Percentiles rank a stretch among this genome's conserved stretches.
phyloP scores from a whole-genome alignment of 306 rosid species.

The Bauhinia variegata region DNA sequence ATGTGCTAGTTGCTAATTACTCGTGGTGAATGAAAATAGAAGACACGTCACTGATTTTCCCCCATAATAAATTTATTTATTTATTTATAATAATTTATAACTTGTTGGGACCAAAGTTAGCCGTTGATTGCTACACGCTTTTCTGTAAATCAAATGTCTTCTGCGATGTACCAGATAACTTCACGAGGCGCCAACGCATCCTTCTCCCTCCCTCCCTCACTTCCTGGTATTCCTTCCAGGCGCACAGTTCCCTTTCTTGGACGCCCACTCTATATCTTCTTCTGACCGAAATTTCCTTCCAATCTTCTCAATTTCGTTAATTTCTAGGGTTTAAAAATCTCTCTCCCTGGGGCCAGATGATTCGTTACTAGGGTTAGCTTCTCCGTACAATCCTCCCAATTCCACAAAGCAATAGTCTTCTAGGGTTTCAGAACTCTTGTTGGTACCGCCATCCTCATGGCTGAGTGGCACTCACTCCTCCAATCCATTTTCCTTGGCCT shows the following conservation, averaged over 20 bases:
- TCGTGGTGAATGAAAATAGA: too few species aligned
- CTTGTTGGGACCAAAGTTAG: too few species aligned
- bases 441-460: slow-evolving; percentile 42
- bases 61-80: too few species aligned
- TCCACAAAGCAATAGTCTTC: background rate
- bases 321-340: slow-evolving; percentile 8
- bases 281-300: background rate
- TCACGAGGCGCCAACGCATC: slow-evolving; percentile 23
- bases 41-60: too few species aligned
- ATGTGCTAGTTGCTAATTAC: too few species aligned
- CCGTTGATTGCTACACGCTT: background rate
- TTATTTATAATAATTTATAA: too few species aligned
- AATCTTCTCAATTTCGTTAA: slow-evolving; percentile 32
- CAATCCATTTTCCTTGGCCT: slow-evolving; percentile 82
- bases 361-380: slow-evolving; percentile 39
- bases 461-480: slow-evolving; percentile 82
- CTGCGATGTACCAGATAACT: slow-evolving; percentile 28
- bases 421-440: slow-evolving; percentile 33
- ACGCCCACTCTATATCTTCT: background rate
- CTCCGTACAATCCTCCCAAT: background rate
- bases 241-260: slow-evolving; percentile 17
- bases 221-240: slow-evolving; percentile 16
- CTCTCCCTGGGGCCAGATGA: background rate
- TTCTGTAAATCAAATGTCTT: background rate
- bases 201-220: background rate